Percentiles rank a stretch among this genome's conserved stretches.
Evolutionary conservation across 179 eudicot genomes (phyloP).

Genomic region (Corrigiola litoralis): DNA sequence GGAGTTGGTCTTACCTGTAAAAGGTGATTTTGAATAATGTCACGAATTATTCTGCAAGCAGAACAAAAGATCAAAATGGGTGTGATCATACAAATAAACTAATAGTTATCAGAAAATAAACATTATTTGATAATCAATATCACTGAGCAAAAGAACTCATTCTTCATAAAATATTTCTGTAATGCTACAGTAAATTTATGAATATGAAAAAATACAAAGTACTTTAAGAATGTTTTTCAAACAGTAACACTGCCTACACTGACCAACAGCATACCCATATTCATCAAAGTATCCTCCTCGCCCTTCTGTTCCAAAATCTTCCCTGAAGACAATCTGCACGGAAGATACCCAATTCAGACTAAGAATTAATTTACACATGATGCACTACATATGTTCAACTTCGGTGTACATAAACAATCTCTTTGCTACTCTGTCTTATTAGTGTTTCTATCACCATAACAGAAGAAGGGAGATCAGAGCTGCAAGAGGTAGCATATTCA

Average conservation of each 20-base stretch:
- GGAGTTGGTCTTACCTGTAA: constrained; percentile 58
- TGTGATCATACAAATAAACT: not conserved
- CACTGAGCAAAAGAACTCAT: not conserved
- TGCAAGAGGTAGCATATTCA: constrained; percentile 1
- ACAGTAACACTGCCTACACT: not conserved
- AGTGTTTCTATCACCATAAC: constrained; percentile 3
- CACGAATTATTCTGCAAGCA: constrained; percentile 86
- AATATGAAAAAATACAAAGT: not conserved
- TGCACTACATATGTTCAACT: not conserved
- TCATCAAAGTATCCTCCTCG: constrained; percentile 99
- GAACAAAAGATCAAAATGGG: not conserved
- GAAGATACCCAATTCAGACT: constrained; percentile 1
- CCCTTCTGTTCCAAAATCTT: constrained; percentile 98
- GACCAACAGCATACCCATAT: constrained; percentile 65
- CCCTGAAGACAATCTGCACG: constrained; percentile 91
- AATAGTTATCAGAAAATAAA: constrained; percentile 2
- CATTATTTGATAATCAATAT: not conserved
- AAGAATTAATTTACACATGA: not conserved
- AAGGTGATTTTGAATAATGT: constrained; percentile 93
- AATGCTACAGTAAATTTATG: not conserved
- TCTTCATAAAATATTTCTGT: not conserved
- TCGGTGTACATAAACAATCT: not conserved
- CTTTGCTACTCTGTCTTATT: not conserved
- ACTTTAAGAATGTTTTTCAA: not conserved
- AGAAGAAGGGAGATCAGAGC: not conserved